These are phyloP conservation scores for Phytophthora cryptogea DNA, from an alignment of 352 stramenopile species.

Conservation along the genomic window DNA sequence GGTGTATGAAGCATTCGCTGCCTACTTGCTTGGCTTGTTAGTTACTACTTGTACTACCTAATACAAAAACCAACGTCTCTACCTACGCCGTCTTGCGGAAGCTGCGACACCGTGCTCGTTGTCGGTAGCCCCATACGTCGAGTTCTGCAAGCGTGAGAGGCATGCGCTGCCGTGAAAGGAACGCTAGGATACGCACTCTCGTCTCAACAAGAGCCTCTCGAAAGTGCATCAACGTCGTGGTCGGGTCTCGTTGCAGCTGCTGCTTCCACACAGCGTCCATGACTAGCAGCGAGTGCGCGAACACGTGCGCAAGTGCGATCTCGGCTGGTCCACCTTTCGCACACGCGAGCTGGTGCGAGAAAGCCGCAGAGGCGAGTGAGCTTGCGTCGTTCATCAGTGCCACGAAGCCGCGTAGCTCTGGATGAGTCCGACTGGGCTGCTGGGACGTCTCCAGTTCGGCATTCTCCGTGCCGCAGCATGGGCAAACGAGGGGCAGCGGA, in stretches of 20 bases:
- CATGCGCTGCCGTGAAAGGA: slow-evolving; percentile 51
- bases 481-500: slow-evolving; percentile 61
- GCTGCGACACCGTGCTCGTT: slow-evolving; percentile 32
- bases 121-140: slow-evolving; percentile 48
- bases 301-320: slow-evolving; percentile 60
- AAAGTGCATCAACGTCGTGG: slow-evolving; percentile 66
- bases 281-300: slow-evolving; percentile 64
- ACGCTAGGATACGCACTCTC: slow-evolving; percentile 45
- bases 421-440: slow-evolving; percentile 51
- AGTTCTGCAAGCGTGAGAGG: slow-evolving; percentile 56
- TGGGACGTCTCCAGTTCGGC: slow-evolving; percentile 60
- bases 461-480: slow-evolving; percentile 73
- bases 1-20: neutral
- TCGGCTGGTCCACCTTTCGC: slow-evolving; percentile 44
- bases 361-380: slow-evolving; percentile 40
- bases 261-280: slow-evolving; percentile 67
- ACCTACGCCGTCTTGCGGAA: slow-evolving; percentile 23
- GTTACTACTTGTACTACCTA: slow-evolving; percentile 14
- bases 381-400: slow-evolving; percentile 46
- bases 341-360: slow-evolving; percentile 50
- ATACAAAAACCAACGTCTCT: slow-evolving; percentile 23
- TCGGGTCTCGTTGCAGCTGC: slow-evolving; percentile 49
- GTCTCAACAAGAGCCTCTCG: slow-evolving; percentile 62
- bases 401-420: slow-evolving; percentile 61
- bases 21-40: slow-evolving; percentile 1